A percentile compares a stretch with the other conserved stretches of the same genome.
Evolutionary conservation across 225 moss, liverwort and hornwort species (phyloP).

Genomic region (Neckera pumila): DNA sequence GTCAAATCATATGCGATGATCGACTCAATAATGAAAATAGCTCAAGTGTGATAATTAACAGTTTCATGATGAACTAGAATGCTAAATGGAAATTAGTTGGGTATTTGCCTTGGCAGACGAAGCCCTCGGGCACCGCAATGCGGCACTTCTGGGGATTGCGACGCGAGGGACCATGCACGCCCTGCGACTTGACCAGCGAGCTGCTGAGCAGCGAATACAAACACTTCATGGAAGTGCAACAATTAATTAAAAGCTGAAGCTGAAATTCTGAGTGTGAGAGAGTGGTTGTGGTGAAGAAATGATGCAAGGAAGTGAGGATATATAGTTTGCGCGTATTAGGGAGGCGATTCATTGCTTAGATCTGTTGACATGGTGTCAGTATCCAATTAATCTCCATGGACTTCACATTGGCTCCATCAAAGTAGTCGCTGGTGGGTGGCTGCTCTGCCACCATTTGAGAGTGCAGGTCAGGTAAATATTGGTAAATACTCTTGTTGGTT

Average conservation of each 20-base stretch:
- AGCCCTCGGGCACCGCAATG: conserved; percentile 7
- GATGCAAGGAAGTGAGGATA: not conserved
- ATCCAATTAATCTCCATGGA: not conserved
- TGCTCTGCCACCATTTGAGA: not conserved
- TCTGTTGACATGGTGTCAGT: not conserved
- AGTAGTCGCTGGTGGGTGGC: not conserved
- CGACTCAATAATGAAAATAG: not conserved
- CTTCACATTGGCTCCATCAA: not conserved
- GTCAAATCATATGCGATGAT: not conserved
- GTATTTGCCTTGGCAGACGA: conserved; percentile 1
- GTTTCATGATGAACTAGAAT: not conserved
- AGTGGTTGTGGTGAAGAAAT: not conserved
- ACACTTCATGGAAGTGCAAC: not conserved
- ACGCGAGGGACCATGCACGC: conserved; percentile 6
- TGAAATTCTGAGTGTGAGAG: not conserved
- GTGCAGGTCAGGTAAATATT: not conserved
- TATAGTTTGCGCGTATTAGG: not conserved
- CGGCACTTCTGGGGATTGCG: conserved; percentile 12
- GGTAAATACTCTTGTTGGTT: not conserved
- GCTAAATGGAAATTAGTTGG: not conserved
- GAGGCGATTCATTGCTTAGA: not conserved
- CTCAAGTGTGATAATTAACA: not conserved
- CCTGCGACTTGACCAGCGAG: not conserved
- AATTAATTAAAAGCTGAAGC: no score
- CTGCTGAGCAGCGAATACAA: not conserved